Base-by-base conservation (phyloP, 2,329 filamentous ascomycete genomes). In the Pseudopithomyces maydicus region DNA sequence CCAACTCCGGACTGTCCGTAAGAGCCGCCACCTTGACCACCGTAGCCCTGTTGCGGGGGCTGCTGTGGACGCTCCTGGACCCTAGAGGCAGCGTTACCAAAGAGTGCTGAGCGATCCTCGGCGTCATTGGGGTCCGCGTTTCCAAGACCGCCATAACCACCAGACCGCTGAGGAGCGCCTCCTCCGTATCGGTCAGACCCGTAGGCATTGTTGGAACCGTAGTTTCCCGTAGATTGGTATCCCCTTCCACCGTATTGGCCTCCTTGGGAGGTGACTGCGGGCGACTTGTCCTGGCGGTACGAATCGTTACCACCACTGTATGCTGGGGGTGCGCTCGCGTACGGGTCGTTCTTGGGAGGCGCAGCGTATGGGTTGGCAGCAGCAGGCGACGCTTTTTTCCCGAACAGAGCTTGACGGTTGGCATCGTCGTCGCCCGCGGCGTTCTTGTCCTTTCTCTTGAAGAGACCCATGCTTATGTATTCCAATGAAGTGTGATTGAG, bases 51-150 rank as follows among this genome's bases (percentile, higher is more conserved):
- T 48, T 76, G 75, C 49, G 55, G 42, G 32, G 75, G 71, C 57
- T 70, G 69, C 51, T 82, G 77, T 39, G 75, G 71, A 52, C 84
- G 75, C 52, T 84, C 75, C 17, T 26, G 45, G 6, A 20, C 32
- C 8, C 45, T 22, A 3, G 33, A 14, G 19, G 77, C 71, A 2
- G 85, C 84, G 57, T 82, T 82, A 20, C 85, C 85, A 56, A 91
- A 90, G 3, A 91, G 80, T 26, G 84, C 85, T 68, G 89, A 84
- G 39, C 88, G 82, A 61, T 87, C 84, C 36, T 78, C 79, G 56
- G 87, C 85, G 12, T 84, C 81, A 53, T 82, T 80, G 49, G 80
- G 75, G 26, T 52, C 33, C 12, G 52, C 20, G 33, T 48, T 20
- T 15, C 65, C 54, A 58, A 76, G 72, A 45, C 79, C 74, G 43